Evolutionary conservation across 208 protist genomes (phyloP).

Genomic region (Strigomonas galati): DNA sequence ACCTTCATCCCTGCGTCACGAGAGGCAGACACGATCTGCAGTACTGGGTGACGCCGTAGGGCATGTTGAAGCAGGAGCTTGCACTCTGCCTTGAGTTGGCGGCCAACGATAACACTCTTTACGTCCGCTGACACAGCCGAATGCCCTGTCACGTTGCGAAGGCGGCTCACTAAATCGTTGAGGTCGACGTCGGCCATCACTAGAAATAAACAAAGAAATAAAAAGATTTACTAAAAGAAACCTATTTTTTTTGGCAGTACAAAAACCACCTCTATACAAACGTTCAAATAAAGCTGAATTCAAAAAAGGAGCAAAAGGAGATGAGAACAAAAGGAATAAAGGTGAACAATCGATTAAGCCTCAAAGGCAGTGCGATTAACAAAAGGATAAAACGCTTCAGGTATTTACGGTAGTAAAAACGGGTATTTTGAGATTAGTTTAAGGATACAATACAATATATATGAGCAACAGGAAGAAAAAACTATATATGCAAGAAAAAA

Average conservation of each 20-base stretch:
- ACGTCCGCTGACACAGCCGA: constrained; percentile 7
- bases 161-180: constrained; percentile 55
- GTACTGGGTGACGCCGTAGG: constrained; percentile 57
- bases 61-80: constrained; percentile 64
- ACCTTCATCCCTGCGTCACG: constrained; percentile 22
- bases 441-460: too few species aligned
- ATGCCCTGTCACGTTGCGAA: constrained; percentile 70
- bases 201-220: constrained; percentile 2
- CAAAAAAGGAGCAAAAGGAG: not conserved
- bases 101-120: constrained; percentile 17
- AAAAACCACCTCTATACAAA: too few species aligned
- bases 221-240: not conserved
- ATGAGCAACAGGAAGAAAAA: not conserved
- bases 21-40: constrained; percentile 21
- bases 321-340: not conserved
- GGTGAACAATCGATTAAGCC: not conserved
- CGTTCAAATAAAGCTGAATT: not conserved
- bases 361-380: not conserved
- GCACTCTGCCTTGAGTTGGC: constrained; percentile 37
- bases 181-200: constrained; percentile 42
- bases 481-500: not conserved
- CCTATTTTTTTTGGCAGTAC: not conserved
- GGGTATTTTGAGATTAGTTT: too few species aligned
- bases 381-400: constrained; percentile 7
- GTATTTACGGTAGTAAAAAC: not conserved